Evolutionary conservation across 2,329 filamentous ascomycete species (phyloP).

Genomic region (Colletotrichum karsti): DNA sequence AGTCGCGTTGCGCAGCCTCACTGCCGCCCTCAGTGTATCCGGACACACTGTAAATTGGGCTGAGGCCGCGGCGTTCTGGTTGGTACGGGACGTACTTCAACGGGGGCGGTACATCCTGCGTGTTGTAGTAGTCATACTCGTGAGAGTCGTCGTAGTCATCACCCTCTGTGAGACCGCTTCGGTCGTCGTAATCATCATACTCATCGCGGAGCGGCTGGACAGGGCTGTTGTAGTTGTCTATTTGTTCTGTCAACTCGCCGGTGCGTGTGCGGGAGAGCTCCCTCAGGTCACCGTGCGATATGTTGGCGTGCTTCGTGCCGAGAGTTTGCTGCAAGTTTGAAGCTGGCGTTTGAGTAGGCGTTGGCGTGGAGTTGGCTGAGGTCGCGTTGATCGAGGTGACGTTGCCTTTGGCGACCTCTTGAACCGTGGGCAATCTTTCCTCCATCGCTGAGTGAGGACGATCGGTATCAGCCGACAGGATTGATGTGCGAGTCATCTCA

Average conservation of each 20-base stretch:
- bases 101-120: slow-evolving; percentile 71
- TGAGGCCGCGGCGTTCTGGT: slow-evolving; percentile 76
- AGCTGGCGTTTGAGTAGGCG: slow-evolving; percentile 63
- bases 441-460: slow-evolving; percentile 74
- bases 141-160: slow-evolving; percentile 42
- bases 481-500: slow-evolving; percentile 87
- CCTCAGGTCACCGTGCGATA: slow-evolving; percentile 67
- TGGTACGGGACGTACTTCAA: slow-evolving; percentile 75
- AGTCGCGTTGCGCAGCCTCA: slow-evolving; percentile 66
- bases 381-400: slow-evolving; percentile 62
- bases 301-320: slow-evolving; percentile 73
- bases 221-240: slow-evolving; percentile 49
- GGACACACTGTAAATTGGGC: slow-evolving; percentile 91
- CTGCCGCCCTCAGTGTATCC: slow-evolving; percentile 80
- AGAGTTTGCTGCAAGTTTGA: slow-evolving; percentile 66
- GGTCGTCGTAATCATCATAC: slow-evolving; percentile 46
- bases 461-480: slow-evolving; percentile 83
- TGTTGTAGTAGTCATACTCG: slow-evolving; percentile 61
- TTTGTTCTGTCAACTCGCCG: slow-evolving; percentile 49
- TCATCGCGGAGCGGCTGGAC: slow-evolving; percentile 43
- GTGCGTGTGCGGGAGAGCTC: slow-evolving; percentile 53
- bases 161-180: neutral
- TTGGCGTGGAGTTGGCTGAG: slow-evolving; percentile 71
- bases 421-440: slow-evolving; percentile 66
- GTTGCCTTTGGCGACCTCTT: slow-evolving; percentile 68